phyloP scores from a whole-genome alignment of 1,284 basidiomycete species.

The Gymnopus androsaceus region DNA sequence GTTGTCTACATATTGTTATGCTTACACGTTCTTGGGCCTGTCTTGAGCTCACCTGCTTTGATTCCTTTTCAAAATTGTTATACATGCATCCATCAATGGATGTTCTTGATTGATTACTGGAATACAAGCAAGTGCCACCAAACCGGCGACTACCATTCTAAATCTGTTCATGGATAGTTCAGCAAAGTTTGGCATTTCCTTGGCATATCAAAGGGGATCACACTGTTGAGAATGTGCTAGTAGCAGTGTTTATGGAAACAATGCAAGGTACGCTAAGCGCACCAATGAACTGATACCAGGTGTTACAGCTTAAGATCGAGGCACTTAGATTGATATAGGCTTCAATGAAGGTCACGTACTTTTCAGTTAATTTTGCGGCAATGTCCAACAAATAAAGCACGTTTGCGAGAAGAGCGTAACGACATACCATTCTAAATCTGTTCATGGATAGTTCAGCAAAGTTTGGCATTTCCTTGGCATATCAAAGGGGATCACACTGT shows the following conservation, averaged over 20 bases:
- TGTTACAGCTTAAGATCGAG: conserved; percentile 29
- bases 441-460: conserved; percentile 21
- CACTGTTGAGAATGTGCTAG: conserved; percentile 23
- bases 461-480: conserved; percentile 23
- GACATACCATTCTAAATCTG: conserved; percentile 32
- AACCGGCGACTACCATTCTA: conserved; percentile 29
- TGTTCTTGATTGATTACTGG: conserved; percentile 28
- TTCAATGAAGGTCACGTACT: conserved; percentile 15
- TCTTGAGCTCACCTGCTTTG: no score
- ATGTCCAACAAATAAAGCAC: conserved; percentile 36
- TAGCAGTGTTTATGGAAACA: conserved; percentile 26
- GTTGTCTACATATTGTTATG: no score
- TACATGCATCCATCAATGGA: conserved; percentile 39
- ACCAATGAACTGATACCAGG: conserved; percentile 34
- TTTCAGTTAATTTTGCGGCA: conserved; percentile 23
- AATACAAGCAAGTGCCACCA: conserved; percentile 28
- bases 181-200: conserved; percentile 21
- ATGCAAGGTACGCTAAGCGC: conserved; percentile 32
- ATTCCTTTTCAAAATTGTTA: no score
- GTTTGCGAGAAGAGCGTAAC: conserved; percentile 38
- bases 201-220: conserved; percentile 26
- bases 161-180: conserved; percentile 23
- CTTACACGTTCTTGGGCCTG: no score
- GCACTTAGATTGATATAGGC: background rate
- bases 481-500: conserved; percentile 28